phyloP scores from a whole-genome alignment of 2,329 filamentous ascomycete species.

The Orbilia javanica region DNA sequence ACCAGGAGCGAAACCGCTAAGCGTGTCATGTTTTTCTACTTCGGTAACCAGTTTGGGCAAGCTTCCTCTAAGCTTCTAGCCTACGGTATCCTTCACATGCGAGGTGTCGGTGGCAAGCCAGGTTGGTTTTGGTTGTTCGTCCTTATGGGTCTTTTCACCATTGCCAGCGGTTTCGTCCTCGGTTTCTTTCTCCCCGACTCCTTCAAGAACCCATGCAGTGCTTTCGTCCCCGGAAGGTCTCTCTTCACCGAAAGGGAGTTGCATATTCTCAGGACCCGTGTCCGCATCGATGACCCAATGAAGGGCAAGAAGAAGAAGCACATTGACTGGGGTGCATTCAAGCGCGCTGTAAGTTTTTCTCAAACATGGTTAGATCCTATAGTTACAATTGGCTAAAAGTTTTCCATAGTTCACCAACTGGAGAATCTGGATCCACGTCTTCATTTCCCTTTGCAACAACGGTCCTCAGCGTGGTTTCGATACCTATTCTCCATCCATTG shows the following conservation, averaged over 20 bases:
- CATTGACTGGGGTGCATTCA: conserved; percentile 68
- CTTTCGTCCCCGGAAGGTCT: conserved; percentile 65
- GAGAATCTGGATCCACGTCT: conserved; percentile 70
- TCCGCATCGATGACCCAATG: conserved; percentile 67
- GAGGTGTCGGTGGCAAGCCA: conserved; percentile 67
- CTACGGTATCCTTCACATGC: conserved; percentile 69
- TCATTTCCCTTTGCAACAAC: conserved; percentile 69
- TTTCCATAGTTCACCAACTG: conserved; percentile 67
- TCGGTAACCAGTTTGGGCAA: conserved; percentile 70
- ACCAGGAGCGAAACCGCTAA: conserved; percentile 70
- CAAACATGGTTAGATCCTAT: background rate
- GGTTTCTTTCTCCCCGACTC: conserved; percentile 68
- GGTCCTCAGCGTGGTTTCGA: conserved; percentile 68
- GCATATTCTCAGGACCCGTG: conserved; percentile 67
- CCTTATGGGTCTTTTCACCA: conserved; percentile 71
- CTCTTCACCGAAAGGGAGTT: conserved; percentile 66
- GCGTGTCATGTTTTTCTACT: conserved; percentile 71
- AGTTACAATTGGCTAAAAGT: background rate
- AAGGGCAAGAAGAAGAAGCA: conserved; percentile 69
- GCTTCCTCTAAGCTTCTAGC: conserved; percentile 67
- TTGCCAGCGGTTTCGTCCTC: conserved; percentile 66
- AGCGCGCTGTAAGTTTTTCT: conserved; percentile 64
- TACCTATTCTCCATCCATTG: conserved; percentile 71
- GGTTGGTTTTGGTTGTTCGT: conserved; percentile 73
- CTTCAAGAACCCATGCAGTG: conserved; percentile 66